phyloP scores from a whole-genome alignment of 495 filamentous ascomycete species.

The Hypomontagnella submonticulosa region DNA sequence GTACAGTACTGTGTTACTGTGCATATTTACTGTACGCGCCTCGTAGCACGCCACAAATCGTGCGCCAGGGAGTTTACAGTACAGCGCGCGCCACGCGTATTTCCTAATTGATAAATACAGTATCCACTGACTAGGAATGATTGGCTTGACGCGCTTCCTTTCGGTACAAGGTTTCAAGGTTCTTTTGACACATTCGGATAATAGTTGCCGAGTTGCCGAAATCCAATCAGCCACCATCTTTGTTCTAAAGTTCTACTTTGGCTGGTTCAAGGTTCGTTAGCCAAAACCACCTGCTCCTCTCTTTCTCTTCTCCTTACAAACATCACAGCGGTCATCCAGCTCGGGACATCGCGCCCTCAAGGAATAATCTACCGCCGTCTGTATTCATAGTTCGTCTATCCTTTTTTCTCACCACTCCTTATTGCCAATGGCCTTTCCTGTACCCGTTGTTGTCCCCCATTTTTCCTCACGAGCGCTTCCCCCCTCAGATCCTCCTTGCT shows the following conservation, averaged over 20 bases:
- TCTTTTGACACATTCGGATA: conserved; percentile 2
- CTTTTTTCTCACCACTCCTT: conserved; percentile 46
- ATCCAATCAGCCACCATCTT: conserved; percentile 10
- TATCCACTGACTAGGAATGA: no score
- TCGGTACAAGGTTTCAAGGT: no score
- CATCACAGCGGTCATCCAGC: conserved; percentile 44
- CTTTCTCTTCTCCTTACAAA: conserved; percentile 19
- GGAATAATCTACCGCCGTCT: conserved; percentile 35
- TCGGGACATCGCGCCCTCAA: conserved; percentile 46
- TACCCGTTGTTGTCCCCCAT: conserved; percentile 36
- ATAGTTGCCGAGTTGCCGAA: neutral
- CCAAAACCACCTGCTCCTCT: conserved; percentile 15
- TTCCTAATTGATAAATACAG: no score
- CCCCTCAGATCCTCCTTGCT: conserved; percentile 37
- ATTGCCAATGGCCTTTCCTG: conserved; percentile 34
- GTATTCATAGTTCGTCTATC: conserved; percentile 54
- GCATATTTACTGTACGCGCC: no score
- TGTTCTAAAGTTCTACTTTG: conserved; percentile 12
- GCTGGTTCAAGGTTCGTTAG: neutral
- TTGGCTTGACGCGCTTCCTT: no score
- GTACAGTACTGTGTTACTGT: no score
- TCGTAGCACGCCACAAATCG: no score
- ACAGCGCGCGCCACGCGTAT: no score
- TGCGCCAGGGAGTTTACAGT: no score
- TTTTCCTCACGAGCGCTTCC: conserved; percentile 43